Percentiles rank a stretch among this genome's conserved stretches.
Evolutionary conservation across 805 yeast genomes (phyloP).

Genomic region (Priceomyces castillae): DNA sequence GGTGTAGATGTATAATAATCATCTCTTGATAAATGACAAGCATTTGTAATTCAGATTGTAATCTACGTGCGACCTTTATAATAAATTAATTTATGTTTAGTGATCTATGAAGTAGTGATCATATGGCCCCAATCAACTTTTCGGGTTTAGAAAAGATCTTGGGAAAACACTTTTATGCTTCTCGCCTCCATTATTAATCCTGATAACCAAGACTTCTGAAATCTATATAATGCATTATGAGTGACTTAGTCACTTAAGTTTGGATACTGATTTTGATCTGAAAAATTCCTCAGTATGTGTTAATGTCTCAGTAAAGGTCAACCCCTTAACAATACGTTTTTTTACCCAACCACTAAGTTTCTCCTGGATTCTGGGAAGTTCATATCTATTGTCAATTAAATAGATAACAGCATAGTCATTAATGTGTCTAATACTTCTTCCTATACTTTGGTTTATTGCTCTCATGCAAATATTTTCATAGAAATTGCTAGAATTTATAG

Average conservation of each 20-base stretch:
- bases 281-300: constrained; percentile 29
- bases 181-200: constrained; percentile 23
- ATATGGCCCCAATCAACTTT: constrained; percentile 17
- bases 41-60: not conserved
- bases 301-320: constrained; percentile 12
- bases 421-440: constrained; percentile 83
- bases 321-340: constrained; percentile 16
- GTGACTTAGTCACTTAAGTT: constrained; percentile 8
- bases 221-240: too few species aligned
- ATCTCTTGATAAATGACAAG: not conserved
- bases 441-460: constrained; percentile 88
- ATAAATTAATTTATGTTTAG: too few species aligned
- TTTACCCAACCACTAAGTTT: constrained; percentile 76
- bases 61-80: too few species aligned
- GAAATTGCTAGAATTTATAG: constrained; percentile 49
- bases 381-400: constrained; percentile 66
- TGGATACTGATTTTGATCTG: constrained; percentile 13
- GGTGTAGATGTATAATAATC: not conserved
- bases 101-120: not conserved
- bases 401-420: constrained; percentile 77
- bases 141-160: constrained; percentile 9
- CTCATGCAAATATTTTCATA: constrained; percentile 88
- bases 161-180: constrained; percentile 19
- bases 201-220: too few species aligned
- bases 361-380: constrained; percentile 40